Conservation (phyloP, 2,329 filamentous ascomycete species). For the Fusarium sp. region DNA sequence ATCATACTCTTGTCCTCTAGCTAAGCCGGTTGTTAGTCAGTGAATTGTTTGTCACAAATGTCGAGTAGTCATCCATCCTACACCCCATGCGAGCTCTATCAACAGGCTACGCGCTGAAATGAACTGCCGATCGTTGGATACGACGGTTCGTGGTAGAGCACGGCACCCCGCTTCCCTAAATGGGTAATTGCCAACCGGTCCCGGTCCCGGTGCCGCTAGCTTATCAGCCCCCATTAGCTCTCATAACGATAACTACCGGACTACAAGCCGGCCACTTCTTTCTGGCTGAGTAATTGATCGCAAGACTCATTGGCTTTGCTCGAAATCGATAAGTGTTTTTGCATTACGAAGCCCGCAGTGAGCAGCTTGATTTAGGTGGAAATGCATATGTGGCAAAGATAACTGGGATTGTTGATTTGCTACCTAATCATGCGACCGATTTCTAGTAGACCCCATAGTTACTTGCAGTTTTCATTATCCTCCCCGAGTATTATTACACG, state of each 20-base stretch:
- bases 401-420: background rate
- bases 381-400: no score
- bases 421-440: background rate
- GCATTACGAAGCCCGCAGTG: no score
- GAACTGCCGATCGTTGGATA: background rate
- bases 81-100: rapidly evolving
- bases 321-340: no score
- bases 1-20: background rate
- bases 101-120: no score
- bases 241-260: background rate
- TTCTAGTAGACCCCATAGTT: no score
- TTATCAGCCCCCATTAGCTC: background rate
- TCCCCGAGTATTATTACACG: background rate
- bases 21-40: background rate
- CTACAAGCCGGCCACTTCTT: background rate
- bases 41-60: background rate
- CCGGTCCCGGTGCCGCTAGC: background rate
- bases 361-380: no score
- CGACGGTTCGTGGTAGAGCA: background rate
- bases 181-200: background rate
- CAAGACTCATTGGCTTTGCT: no score
- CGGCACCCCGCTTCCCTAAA: background rate
- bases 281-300: background rate
- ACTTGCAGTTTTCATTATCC: background rate
- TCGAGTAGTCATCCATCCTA: rapidly evolving